Evolutionary conservation across 805 yeast species (phyloP), one percentile per base, ranked within the genome.

Genomic region (Priceomyces fermenticarens): DNA sequence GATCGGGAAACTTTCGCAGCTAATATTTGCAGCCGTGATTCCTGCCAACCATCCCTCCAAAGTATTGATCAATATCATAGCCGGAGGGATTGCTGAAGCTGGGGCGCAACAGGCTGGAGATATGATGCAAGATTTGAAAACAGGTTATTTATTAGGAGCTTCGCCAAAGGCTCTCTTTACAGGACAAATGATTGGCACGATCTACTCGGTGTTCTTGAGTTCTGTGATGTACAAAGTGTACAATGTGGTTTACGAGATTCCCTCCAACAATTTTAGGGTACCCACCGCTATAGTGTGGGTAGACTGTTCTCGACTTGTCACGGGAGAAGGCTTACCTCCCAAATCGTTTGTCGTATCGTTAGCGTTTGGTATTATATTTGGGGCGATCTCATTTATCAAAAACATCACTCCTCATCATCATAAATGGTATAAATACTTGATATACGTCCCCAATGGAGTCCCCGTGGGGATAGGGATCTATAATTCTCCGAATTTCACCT

Each of bases 81-180:
- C 97, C 3, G 99, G 99, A 12, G 99, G 97, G 10, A 82, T 91
- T 32, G 95, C 98, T 1, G 99, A 91, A 65, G 97, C 98, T 0
- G 98, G 98, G 7, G 97, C 99, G 2, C 98, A 93, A 65, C 99
- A 91, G 64, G 97, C 98, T 2, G 98, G 99, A 25, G 99, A 91
- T 63, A 71, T 91, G 56, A 87, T 93, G 96, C 99, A 91, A 67
- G 98, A 93, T 64, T 71, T 91, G 51, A 93, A 93, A 60, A 90
- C 99, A 0, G 98, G 98, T 0, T 91, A 87, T 62, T 62, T 91
- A 39, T 55, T 91, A 2, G 96, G 95, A 11, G 97, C 98, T 0
- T 85, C 96, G 0, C 97, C 97, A 12, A 77, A 75, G 46, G 95
- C 95, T 3, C 99, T 93, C 62, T 90, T 93, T 52, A 57, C 80